These are phyloP conservation scores for Thuja plicata DNA, from an alignment of 83 land plant species.

Conservation along the genomic window DNA sequence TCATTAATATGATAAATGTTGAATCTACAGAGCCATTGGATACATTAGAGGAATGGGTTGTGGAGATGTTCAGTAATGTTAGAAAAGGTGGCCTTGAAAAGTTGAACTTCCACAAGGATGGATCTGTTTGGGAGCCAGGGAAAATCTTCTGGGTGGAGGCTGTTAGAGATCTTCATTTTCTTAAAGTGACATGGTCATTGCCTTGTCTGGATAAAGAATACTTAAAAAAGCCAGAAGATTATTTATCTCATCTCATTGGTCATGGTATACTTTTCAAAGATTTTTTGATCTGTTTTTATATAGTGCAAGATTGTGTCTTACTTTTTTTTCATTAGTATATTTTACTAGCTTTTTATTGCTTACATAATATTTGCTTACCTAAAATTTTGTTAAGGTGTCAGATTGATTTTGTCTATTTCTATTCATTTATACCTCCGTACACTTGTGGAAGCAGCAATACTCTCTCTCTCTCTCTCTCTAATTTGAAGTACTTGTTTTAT, in stretches of 20 bases:
- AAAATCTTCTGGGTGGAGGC: conserved; percentile 71
- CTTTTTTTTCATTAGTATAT: not conserved
- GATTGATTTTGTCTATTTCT: not conserved
- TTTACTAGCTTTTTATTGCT: not conserved
- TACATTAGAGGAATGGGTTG: conserved; percentile 75
- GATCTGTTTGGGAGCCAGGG: conserved; percentile 83
- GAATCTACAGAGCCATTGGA: conserved; percentile 78
- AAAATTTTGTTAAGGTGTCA: not conserved
- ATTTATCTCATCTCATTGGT: conserved; percentile 90
- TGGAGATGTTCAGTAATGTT: conserved; percentile 68
- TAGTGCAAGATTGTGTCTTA: not conserved
- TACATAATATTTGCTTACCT: not conserved
- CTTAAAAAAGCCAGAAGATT: conserved; percentile 86
- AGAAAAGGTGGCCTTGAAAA: conserved; percentile 38
- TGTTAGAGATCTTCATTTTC: conserved; percentile 83
- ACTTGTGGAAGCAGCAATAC: not conserved
- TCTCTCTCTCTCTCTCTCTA: not conserved
- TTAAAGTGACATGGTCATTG: conserved; percentile 80
- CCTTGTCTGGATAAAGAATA: conserved; percentile 80
- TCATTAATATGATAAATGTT: conserved; percentile 7
- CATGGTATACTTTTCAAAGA: conserved; percentile 60
- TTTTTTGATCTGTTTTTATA: conserved; percentile 1
- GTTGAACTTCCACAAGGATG: conserved; percentile 22
- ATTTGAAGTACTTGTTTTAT: not conserved
- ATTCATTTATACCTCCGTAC: not conserved